These are phyloP conservation scores for Phaeomoniella chlamydospora DNA, from an alignment of 2,329 filamentous ascomycete species.

Conservation along the genomic window DNA sequence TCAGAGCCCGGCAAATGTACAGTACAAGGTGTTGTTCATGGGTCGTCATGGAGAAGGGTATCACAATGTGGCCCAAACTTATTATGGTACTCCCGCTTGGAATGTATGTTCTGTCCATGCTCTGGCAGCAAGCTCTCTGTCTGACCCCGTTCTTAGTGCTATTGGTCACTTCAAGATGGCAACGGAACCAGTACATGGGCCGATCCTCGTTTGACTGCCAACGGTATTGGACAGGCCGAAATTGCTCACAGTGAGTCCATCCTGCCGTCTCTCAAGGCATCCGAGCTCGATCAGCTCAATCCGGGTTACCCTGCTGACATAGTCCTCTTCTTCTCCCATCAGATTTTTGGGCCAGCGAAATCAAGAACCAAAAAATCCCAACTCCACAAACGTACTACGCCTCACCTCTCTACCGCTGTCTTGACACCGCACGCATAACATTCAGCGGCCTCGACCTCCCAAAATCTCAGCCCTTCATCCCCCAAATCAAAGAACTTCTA, in stretches of 20 bases:
- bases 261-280: neutral
- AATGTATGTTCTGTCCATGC: conserved; percentile 26
- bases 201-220: conserved; percentile 41
- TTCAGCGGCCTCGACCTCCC: conserved; percentile 35
- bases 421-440: conserved; percentile 40
- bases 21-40: conserved; percentile 43
- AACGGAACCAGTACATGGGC: conserved; percentile 40
- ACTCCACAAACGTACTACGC: conserved; percentile 41
- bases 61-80: conserved; percentile 45
- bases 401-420: conserved; percentile 42
- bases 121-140: no score
- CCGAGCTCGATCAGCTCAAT: neutral
- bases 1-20: conserved; percentile 18
- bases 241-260: conserved; percentile 18
- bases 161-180: conserved; percentile 45
- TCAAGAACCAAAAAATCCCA: conserved; percentile 32
- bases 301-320: no score
- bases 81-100: conserved; percentile 45
- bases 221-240: conserved; percentile 37
- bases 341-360: conserved; percentile 33
- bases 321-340: no score
- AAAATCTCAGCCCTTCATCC: conserved; percentile 30
- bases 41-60: conserved; percentile 47
- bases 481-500: conserved; percentile 42
- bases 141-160: conserved; percentile 19